These are phyloP conservation scores for Apophysomyces elegans DNA, from an alignment of 371 early-diverging fungal genomes.

Conservation along the genomic window DNA sequence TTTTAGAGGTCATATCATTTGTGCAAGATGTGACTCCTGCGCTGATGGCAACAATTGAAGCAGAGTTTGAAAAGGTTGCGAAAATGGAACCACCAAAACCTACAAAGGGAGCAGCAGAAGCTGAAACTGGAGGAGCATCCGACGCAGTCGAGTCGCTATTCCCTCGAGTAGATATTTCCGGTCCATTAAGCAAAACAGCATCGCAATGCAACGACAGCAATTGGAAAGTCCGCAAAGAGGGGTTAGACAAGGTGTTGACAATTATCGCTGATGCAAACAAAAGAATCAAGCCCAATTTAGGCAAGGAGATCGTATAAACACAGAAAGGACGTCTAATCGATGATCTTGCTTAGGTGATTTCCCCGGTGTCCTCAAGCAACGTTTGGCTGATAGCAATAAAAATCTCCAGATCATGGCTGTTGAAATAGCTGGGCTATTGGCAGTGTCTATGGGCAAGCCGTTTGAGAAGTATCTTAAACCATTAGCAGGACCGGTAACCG, in stretches of 20 bases:
- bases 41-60: constrained; percentile 80
- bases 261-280: constrained; percentile 81
- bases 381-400: constrained; percentile 90
- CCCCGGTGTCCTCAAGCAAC: constrained; percentile 75
- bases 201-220: constrained; percentile 79
- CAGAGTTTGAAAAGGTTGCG: constrained; percentile 90
- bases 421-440: constrained; percentile 74
- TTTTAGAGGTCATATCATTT: constrained; percentile 68
- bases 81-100: constrained; percentile 80
- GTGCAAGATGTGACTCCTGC: constrained; percentile 87
- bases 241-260: constrained; percentile 77
- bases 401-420: constrained; percentile 78
- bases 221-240: constrained; percentile 97
- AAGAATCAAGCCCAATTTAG: constrained; percentile 81
- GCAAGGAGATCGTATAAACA: constrained; percentile 23
- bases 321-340: neutral
- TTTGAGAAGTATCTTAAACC: constrained; percentile 76
- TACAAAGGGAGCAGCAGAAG: constrained; percentile 50
- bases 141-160: constrained; percentile 84
- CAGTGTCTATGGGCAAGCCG: constrained; percentile 84
- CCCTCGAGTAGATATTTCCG: constrained; percentile 83
- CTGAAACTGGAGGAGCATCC: constrained; percentile 27
- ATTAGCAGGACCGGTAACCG: constrained; percentile 64
- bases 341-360: constrained; percentile 64
- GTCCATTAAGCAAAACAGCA: constrained; percentile 44